These are phyloP conservation scores for Pichia sp. DNA, from an alignment of 1,139 yeast genomes.

Conservation along the genomic window DNA sequence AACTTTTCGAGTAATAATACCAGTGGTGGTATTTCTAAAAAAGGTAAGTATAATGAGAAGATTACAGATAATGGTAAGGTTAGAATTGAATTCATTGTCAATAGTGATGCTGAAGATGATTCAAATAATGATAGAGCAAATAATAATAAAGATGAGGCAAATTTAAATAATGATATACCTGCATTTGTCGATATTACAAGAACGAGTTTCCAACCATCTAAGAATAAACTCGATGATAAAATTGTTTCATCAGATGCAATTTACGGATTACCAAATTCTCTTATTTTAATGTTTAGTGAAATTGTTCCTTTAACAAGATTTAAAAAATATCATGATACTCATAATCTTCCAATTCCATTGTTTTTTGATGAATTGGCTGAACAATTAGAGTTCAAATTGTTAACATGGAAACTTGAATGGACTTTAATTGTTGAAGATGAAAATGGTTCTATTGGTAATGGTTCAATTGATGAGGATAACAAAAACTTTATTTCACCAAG, in stretches of 20 bases:
- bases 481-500: slow-evolving; percentile 43
- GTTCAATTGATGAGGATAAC: slow-evolving; percentile 11
- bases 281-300: slow-evolving; percentile 64
- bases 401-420: slow-evolving; percentile 68
- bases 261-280: slow-evolving; percentile 79
- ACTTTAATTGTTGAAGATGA: slow-evolving; percentile 31
- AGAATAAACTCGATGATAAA: slow-evolving; percentile 36
- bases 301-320: slow-evolving; percentile 60
- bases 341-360: slow-evolving; percentile 33
- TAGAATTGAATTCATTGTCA: slow-evolving; percentile 43
- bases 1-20: neutral
- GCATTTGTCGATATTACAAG: slow-evolving; percentile 35
- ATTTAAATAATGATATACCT: slow-evolving; percentile 23
- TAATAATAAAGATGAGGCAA: slow-evolving; percentile 1
- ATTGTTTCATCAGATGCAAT: slow-evolving; percentile 73
- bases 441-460: slow-evolving; percentile 27
- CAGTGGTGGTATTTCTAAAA: slow-evolving; percentile 7
- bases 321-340: slow-evolving; percentile 44
- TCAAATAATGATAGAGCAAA: slow-evolving; percentile 2
- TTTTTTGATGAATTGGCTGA: slow-evolving; percentile 41
- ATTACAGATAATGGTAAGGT: slow-evolving; percentile 39
- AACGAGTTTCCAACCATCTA: slow-evolving; percentile 31
- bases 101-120: slow-evolving; percentile 26
- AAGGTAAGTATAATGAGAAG: slow-evolving; percentile 34
- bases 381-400: slow-evolving; percentile 45